phyloP scores from a whole-genome alignment of 176 grass and related monocot species.

The Aechmea fasciata region DNA sequence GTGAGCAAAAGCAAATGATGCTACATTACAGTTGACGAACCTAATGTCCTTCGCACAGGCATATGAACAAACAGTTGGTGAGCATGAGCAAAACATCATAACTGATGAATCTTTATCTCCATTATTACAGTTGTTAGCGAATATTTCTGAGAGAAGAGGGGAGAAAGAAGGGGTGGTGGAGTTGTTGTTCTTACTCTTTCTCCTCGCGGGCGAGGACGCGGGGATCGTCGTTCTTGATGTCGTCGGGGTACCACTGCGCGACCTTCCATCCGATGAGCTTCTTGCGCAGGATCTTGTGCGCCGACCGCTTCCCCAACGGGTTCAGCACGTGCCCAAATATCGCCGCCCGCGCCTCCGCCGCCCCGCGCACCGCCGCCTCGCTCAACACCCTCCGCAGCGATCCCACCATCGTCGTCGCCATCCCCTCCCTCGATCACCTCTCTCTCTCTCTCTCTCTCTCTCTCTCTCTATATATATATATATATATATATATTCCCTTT shows the following conservation, averaged over 20 bases:
- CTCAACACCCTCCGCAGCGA: constrained; percentile 38
- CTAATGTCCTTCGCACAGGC: no score
- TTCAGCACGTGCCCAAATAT: constrained; percentile 60
- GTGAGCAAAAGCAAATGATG: no score
- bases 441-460: no score
- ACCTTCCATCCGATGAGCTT: constrained; percentile 55
- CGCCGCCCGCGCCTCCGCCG: constrained; percentile 41
- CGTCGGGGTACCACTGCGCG: constrained; percentile 75
- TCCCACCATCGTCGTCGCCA: constrained; percentile 33
- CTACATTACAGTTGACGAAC: no score
- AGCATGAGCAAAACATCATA: no score
- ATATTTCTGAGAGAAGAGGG: no score
- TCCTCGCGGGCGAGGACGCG: constrained; percentile 49
- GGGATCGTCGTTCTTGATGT: constrained; percentile 58
- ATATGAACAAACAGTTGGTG: no score
- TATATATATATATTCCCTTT: no score
- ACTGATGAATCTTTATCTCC: no score
- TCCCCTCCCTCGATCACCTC: background rate
- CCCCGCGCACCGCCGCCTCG: constrained; percentile 34
- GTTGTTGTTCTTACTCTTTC: constrained; percentile 44
- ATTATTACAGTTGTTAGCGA: no score
- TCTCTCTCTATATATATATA: no score
- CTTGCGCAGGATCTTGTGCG: constrained; percentile 62
- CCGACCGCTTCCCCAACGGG: constrained; percentile 46
- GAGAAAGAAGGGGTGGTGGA: background rate